Conservation (phyloP, 2,329 filamentous ascomycete species). For the Microcyclospora tardicrescens region DNA sequence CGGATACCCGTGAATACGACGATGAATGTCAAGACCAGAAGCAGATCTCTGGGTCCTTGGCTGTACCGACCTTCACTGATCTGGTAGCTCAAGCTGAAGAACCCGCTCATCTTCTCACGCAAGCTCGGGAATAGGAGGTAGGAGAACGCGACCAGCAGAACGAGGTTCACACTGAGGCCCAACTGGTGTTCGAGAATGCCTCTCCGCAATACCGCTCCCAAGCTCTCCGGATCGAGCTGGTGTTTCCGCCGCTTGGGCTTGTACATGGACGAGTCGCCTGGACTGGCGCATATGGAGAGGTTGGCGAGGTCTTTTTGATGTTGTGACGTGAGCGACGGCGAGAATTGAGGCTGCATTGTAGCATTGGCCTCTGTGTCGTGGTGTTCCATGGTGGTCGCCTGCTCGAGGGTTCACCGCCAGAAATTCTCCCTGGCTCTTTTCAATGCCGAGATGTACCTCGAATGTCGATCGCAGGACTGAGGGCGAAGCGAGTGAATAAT, state of each 20-base stretch:
- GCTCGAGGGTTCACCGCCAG: no score
- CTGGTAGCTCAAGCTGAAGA: constrained; percentile 73
- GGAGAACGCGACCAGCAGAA: constrained; percentile 69
- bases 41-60: constrained; percentile 66
- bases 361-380: no score
- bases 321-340: no score
- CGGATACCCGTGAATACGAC: constrained; percentile 78
- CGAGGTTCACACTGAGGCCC: constrained; percentile 68
- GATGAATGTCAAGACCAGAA: constrained; percentile 65
- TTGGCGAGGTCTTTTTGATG: constrained; percentile 6
- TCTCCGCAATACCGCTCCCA: constrained; percentile 20
- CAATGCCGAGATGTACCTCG: no score
- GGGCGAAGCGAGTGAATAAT: no score
- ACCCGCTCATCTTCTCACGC: constrained; percentile 67
- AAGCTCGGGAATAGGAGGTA: constrained; percentile 74
- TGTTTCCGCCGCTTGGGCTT: constrained; percentile 4
- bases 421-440: no score
- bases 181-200: constrained; percentile 31
- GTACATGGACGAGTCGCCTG: constrained; percentile 9
- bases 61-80: constrained; percentile 52
- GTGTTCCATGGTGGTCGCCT: no score
- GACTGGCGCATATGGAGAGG: constrained; percentile 15
- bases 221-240: constrained; percentile 9
- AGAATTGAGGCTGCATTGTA: no score
- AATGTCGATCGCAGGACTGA: no score